Conservation (phyloP, 1,284 basidiomycete species). For the Sporisorium scitamineum region DNA sequence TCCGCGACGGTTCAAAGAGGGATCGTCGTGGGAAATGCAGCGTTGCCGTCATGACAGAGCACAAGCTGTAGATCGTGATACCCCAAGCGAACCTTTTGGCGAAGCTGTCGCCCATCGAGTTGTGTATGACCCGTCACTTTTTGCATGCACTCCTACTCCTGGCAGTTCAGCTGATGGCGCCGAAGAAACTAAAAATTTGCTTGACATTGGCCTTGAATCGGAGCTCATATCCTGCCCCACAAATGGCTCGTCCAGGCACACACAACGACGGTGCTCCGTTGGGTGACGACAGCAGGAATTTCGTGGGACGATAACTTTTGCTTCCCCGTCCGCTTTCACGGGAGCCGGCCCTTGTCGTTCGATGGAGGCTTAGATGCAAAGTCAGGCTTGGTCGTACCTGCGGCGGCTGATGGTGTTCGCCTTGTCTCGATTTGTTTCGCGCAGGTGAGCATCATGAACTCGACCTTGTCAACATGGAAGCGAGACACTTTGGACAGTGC, state of each 20-base stretch:
- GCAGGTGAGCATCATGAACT: slow-evolving; percentile 26
- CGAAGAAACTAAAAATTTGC: neutral
- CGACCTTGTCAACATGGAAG: neutral
- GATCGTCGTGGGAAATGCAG: neutral
- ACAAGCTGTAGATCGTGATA: neutral
- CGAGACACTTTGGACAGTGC: neutral
- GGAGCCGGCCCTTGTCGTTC: neutral
- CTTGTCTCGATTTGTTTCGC: neutral
- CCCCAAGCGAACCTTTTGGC: neutral
- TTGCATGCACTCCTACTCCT: neutral
- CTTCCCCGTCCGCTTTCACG: slow-evolving; percentile 9
- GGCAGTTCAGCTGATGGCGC: neutral
- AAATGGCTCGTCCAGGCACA: neutral
- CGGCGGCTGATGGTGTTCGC: slow-evolving; percentile 18
- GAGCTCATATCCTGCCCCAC: neutral
- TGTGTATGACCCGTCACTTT: neutral
- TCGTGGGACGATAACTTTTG: neutral
- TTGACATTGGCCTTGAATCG: neutral
- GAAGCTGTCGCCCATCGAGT: too few species aligned
- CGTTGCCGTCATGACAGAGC: neutral
- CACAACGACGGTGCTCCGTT: neutral
- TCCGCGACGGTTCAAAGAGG: too few species aligned
- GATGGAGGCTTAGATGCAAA: neutral
- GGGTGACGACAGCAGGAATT: neutral
- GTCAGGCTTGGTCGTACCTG: slow-evolving; percentile 16